Conservation (phyloP, 2,329 filamentous ascomycete species). For the Phyllosticta citrichinensis region DNA sequence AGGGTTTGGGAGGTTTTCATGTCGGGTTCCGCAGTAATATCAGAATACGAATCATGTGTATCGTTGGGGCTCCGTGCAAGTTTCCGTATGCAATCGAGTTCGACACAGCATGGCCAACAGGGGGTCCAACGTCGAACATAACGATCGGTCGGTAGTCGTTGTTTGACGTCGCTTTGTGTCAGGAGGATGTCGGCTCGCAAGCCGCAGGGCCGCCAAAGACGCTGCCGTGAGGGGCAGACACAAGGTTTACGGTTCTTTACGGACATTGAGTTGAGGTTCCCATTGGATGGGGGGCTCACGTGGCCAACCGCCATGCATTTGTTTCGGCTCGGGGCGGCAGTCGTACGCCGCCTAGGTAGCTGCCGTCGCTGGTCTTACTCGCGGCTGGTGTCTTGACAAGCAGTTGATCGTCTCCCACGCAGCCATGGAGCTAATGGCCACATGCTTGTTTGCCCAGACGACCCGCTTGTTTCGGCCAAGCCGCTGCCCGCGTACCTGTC, state of each 20-base stretch:
- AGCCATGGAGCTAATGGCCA: background rate
- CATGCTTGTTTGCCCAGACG: background rate
- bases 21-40: background rate
- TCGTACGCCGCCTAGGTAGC: background rate
- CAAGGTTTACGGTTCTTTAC: background rate
- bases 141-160: background rate
- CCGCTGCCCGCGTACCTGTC: background rate
- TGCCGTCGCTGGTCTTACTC: background rate
- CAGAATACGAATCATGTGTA: background rate
- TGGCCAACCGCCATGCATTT: background rate
- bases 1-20: background rate
- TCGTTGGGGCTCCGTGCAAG: background rate
- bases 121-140: background rate
- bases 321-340: background rate
- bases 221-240: background rate
- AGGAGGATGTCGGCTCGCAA: background rate
- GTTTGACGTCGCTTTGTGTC: background rate
- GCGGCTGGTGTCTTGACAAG: background rate
- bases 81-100: background rate
- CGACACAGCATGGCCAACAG: background rate
- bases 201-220: background rate
- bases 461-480: background rate
- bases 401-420: background rate
- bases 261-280: background rate
- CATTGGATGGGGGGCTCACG: background rate